Evolutionary conservation across 768 basidiomycete genomes (phyloP).

Genomic region (Phylloporus scabripes): DNA sequence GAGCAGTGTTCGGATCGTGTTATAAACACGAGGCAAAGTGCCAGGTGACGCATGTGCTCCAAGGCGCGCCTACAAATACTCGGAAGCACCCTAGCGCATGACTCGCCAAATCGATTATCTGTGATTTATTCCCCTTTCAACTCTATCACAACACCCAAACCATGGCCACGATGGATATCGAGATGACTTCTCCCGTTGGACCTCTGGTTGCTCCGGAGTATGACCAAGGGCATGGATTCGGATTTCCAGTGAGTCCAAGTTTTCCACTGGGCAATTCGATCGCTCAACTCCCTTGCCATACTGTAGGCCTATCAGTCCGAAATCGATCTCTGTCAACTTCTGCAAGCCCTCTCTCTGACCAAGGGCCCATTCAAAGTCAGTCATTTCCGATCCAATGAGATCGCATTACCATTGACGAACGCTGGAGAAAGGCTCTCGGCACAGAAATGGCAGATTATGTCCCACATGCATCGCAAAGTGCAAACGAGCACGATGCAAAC

Average conservation of each 20-base stretch:
- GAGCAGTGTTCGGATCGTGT: slow-evolving; percentile 10
- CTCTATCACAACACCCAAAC: background rate
- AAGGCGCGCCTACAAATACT: slow-evolving; percentile 23
- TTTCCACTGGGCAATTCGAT: background rate
- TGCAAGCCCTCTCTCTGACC: slow-evolving; percentile 47
- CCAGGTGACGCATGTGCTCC: slow-evolving; percentile 24
- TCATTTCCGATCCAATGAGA: background rate
- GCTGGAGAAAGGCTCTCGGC: slow-evolving; percentile 32
- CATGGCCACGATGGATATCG: slow-evolving; percentile 28
- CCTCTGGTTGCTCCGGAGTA: slow-evolving; percentile 24
- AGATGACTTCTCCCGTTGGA: slow-evolving; percentile 30
- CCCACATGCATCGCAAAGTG: slow-evolving; percentile 29
- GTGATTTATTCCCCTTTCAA: background rate
- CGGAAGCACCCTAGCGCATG: slow-evolving; percentile 3
- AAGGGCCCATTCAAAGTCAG: slow-evolving; percentile 32
- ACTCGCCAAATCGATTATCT: slow-evolving; percentile 15
- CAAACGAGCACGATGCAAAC: slow-evolving; percentile 37
- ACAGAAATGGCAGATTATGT: slow-evolving; percentile 14
- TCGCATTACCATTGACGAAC: slow-evolving; percentile 14
- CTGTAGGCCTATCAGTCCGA: slow-evolving; percentile 26
- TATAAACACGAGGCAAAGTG: slow-evolving; percentile 27
- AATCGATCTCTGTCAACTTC: slow-evolving; percentile 48
- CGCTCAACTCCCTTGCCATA: slow-evolving; percentile 1
- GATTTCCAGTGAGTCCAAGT: slow-evolving; percentile 18
- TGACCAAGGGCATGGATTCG: slow-evolving; percentile 14